Evolutionary conservation across 495 filamentous ascomycete species (phyloP), one percentile per base, ranked within the genome.

Genomic region (Amphirosellinia nigrospora): DNA sequence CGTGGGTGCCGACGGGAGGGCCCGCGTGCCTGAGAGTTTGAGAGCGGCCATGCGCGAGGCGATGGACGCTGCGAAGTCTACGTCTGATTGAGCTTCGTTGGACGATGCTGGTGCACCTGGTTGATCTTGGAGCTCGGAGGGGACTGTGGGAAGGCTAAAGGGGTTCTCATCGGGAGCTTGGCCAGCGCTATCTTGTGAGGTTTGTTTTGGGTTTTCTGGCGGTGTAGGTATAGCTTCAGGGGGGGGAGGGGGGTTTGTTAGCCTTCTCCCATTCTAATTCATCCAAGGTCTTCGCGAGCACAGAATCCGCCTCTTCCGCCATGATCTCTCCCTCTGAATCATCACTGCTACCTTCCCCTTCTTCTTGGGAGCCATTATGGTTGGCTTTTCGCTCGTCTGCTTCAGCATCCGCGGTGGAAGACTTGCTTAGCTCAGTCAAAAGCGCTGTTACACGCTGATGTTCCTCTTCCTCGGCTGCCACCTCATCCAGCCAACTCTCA

Each of bases 311-410:
- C 43, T 80, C 74, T 10, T 64, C 58, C 19, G 70, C 71, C 79
- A 82, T 83, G 0, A 72, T 61, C 39, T 85, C 81, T 7, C 79
- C 79, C 11, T 85, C 82, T 0, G 83, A 86, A 61, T 83, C 75
- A 48, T 73, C 68, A 43, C 69, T 71, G 21, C 46, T 70, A 19
- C 56, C 66, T 38, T 73, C 72, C 23, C 69, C 60, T 15, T 58
- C 56, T 10, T 80, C 74, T 3, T 59, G 60, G 19, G 71, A 23
- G 5, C 11, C 28, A 21, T 39, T 55, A 4, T 52, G 55, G 30
- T 52, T 50, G 6, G 43, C 8, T 3, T 63, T 28, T 19, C 50
- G n/a, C 9, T 21, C 39, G 13, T 56, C 69, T 32, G 46, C 39
- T 45, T 71, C 53, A 28, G 34, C 60, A 32, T 39, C 68, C 7